These are phyloP conservation scores for Cerrena zonata DNA, from an alignment of 1,284 basidiomycete species.

Conservation along the genomic window DNA sequence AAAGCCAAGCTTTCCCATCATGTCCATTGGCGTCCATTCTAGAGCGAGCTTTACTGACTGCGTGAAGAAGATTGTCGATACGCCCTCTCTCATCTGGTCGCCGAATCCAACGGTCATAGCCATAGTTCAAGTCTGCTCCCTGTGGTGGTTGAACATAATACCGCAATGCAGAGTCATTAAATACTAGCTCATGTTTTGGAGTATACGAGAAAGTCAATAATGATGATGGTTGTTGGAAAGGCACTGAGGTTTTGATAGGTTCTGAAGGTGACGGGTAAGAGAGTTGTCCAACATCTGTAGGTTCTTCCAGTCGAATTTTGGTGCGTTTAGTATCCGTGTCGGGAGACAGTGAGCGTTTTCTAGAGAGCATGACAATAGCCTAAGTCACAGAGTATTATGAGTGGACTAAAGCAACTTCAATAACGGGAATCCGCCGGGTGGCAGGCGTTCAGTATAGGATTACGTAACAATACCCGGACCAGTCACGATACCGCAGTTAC, in stretches of 20 bases:
- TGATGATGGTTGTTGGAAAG: constrained; percentile 41
- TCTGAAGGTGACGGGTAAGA: no score
- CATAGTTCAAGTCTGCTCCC: constrained; percentile 56
- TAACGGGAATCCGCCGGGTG: no score
- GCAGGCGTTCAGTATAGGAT: no score
- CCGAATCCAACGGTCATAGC: constrained; percentile 65
- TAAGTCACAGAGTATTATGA: no score
- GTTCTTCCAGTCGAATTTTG: no score
- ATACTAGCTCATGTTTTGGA: constrained; percentile 44
- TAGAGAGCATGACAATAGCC: no score
- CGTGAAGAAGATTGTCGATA: constrained; percentile 60
- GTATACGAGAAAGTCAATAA: constrained; percentile 48
- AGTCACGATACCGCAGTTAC: no score
- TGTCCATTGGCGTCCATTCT: constrained; percentile 31
- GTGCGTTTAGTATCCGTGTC: no score
- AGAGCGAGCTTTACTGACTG: constrained; percentile 39
- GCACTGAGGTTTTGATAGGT: constrained; percentile 12
- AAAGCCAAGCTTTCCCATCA: constrained; percentile 25
- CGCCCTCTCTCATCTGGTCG: constrained; percentile 60
- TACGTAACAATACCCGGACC: no score
- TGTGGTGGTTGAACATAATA: constrained; percentile 63
- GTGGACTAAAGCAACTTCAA: no score
- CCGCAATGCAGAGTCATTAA: constrained; percentile 60
- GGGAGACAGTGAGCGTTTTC: no score
- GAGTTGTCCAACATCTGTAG: no score